phyloP scores from a whole-genome alignment of 768 basidiomycete genomes.

The Mycena filopes region DNA sequence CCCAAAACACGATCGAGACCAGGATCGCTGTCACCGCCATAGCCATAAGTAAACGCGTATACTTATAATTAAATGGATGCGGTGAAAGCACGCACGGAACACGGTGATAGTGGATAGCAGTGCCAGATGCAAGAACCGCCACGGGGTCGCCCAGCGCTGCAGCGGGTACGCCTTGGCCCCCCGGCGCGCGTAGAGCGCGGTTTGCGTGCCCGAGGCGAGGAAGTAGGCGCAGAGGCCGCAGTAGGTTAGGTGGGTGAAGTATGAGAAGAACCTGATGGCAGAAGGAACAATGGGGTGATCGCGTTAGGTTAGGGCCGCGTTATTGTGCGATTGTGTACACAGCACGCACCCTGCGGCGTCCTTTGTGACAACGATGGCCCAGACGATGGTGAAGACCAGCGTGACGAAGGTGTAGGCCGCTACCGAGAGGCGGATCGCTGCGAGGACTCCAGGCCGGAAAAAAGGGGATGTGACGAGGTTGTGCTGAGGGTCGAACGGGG shows the following conservation, averaged over 20 bases:
- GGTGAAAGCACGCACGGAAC: slow-evolving; percentile 48
- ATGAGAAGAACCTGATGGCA: slow-evolving; percentile 60
- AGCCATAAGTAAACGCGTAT: no score
- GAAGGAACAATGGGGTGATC: background rate
- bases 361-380: slow-evolving; percentile 34
- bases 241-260: slow-evolving; percentile 59
- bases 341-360: slow-evolving; percentile 41
- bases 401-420: slow-evolving; percentile 50
- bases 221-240: slow-evolving; percentile 56
- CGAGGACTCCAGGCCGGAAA: slow-evolving; percentile 50
- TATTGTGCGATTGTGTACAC: background rate
- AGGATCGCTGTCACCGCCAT: no score
- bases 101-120: slow-evolving; percentile 52
- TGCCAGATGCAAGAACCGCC: slow-evolving; percentile 55
- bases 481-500: slow-evolving; percentile 53
- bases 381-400: slow-evolving; percentile 40
- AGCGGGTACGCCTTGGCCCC: slow-evolving; percentile 49
- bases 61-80: no score
- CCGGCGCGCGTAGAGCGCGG: slow-evolving; percentile 45
- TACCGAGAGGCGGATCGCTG: slow-evolving; percentile 48
- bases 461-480: slow-evolving; percentile 56
- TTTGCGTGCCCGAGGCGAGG: slow-evolving; percentile 57
- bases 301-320: background rate
- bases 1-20: slow-evolving; percentile 39
- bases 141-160: slow-evolving; percentile 55